phyloP scores from a whole-genome alignment of 176 grass and related monocot genomes.

The bread wheat (Triticum aestivum) region IWGSC_CS_RefSeq_v2.1 NC_057802.1:137504062-137504561 shows the following conservation, averaged over 20 bases:
- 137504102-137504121: not conserved
- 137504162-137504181: not conserved
- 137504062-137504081: not conserved
- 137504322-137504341: not conserved
- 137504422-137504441: not conserved
- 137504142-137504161: not conserved
- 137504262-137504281: not conserved
- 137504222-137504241: not conserved
- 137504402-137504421: not conserved
- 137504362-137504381: not conserved
- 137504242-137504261: not conserved
- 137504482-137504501: not conserved
- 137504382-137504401: not conserved
- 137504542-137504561: not conserved
- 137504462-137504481: constrained; percentile 13
- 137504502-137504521: not conserved
- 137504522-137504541: not conserved
- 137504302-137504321: not conserved
- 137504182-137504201: not conserved
- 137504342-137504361: not conserved
- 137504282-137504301: not conserved
- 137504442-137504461: constrained; percentile 13
- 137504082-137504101: not conserved
- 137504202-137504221: not conserved
- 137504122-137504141: not conserved